Conservation (phyloP, 345 rosid species). For the Salix viminalis region DNA sequence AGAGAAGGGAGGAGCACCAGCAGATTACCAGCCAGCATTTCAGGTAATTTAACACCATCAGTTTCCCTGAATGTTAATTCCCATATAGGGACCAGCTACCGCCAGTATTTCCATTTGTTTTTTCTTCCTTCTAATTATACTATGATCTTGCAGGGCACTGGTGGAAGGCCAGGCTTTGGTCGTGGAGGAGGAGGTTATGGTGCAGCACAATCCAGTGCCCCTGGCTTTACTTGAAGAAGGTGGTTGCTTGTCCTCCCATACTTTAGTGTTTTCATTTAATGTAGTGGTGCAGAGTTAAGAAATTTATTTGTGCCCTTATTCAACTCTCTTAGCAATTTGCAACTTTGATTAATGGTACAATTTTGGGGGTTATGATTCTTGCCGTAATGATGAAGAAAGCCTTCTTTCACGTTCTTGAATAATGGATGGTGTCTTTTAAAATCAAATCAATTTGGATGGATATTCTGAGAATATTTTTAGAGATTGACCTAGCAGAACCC, state of each 20-base stretch:
- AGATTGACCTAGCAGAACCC: no score
- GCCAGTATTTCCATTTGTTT: not conserved
- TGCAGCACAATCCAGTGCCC: constrained; percentile 44
- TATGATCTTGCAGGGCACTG: constrained; percentile 43
- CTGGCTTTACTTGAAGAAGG: constrained; percentile 49
- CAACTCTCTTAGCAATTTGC: not conserved
- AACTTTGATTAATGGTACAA: not conserved
- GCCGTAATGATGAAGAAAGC: not conserved
- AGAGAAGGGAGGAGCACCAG: constrained; percentile 45
- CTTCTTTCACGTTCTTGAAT: not conserved
- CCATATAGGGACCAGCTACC: not conserved
- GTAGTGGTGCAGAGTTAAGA: not conserved
- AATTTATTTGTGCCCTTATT: not conserved
- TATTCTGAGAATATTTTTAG: no score
- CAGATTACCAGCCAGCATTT: constrained; percentile 44
- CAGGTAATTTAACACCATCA: constrained; percentile 24
- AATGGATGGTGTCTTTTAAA: no score
- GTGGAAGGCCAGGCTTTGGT: constrained; percentile 69
- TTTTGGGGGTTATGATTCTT: not conserved
- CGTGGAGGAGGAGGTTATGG: constrained; percentile 70
- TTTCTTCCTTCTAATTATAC: not conserved
- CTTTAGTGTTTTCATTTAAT: not conserved
- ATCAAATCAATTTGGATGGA: no score
- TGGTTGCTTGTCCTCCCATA: not conserved
- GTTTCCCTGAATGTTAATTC: not conserved